phyloP scores from a whole-genome alignment of 192 early-diverging fungal genomes.

The Coemansia sp. region DNA sequence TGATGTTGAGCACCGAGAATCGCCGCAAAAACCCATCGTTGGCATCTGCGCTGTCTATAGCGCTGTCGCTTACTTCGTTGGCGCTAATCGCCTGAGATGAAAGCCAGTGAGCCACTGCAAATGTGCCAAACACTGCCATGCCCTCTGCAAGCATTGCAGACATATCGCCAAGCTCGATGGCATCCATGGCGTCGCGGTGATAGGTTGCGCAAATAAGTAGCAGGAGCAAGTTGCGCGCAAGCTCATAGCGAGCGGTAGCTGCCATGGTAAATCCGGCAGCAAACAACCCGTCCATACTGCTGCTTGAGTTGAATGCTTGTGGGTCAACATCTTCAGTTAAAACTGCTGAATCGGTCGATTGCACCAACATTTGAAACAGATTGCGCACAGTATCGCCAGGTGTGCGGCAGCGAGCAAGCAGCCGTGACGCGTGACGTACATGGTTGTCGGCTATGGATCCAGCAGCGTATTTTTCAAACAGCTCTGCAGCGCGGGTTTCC shows the following conservation, averaged over 20 bases:
- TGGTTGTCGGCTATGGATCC: conserved; percentile 14
- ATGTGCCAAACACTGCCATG: conserved; percentile 15
- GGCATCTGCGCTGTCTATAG: conserved; percentile 3
- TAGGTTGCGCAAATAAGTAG: conserved; percentile 29
- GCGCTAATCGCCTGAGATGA: conserved; percentile 26
- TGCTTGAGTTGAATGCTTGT: conserved; percentile 33
- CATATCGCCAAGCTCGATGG: conserved; percentile 9
- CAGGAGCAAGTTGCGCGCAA: conserved; percentile 30
- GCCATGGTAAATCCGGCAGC: conserved; percentile 29
- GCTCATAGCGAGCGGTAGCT: conserved; percentile 23
- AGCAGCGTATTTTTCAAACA: conserved; percentile 33
- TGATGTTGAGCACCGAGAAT: conserved; percentile 51
- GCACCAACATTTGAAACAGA: conserved; percentile 24
- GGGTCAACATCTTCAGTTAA: conserved; percentile 5
- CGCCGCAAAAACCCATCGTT: conserved; percentile 43
- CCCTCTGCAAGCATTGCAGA: conserved; percentile 18
- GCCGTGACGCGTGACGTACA: conserved; percentile 10
- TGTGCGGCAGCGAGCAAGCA: conserved; percentile 28
- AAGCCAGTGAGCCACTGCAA: conserved; percentile 39
- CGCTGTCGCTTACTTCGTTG: conserved; percentile 6
- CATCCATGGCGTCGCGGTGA: conserved; percentile 12
- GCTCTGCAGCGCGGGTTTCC: conserved; percentile 37
- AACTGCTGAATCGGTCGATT: conserved; percentile 8
- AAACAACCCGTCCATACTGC: conserved; percentile 46
- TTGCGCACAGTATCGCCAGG: conserved; percentile 20